A percentile compares a stretch with the other conserved stretches of the same genome.
These are phyloP conservation scores for Chenopodium suecicum DNA, from an alignment of 148 eudicot genomes.

Conservation along the genomic window DNA sequence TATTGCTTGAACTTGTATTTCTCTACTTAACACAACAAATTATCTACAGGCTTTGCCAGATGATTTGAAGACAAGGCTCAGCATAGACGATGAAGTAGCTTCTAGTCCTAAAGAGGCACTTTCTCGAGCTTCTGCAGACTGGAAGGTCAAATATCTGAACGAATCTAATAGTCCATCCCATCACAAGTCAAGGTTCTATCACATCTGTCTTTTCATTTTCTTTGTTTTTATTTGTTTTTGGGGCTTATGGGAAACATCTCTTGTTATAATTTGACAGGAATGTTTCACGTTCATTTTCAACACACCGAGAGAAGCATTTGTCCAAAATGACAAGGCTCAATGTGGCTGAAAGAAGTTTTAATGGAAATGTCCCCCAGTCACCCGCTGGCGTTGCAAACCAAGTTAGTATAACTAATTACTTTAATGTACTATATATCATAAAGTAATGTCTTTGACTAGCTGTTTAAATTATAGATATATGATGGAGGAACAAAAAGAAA, in stretches of 20 bases:
- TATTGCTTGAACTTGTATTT: conserved; percentile 13
- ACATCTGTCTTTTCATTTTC: neutral
- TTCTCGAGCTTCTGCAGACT: conserved; percentile 91
- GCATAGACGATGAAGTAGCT: conserved; percentile 82
- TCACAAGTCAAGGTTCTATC: neutral
- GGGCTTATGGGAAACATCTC: neutral
- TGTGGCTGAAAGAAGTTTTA: conserved; percentile 55
- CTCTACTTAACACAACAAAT: neutral
- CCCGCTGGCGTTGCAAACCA: conserved; percentile 76
- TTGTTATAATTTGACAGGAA: conserved; percentile 38
- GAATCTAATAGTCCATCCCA: conserved; percentile 19
- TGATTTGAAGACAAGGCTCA: conserved; percentile 87
- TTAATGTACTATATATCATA: neutral
- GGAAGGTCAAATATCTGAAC: conserved; percentile 67
- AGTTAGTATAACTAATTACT: conserved; percentile 32
- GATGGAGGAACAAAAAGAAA: neutral
- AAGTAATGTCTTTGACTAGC: neutral
- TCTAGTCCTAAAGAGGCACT: conserved; percentile 96
- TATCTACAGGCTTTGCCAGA: conserved; percentile 76
- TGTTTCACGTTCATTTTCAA: conserved; percentile 65
- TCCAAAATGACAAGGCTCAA: conserved; percentile 76
- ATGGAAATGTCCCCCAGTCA: conserved; percentile 60
- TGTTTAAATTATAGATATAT: neutral
- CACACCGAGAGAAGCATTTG: conserved; percentile 60
- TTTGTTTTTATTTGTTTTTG: neutral